Conservation (phyloP, 805 yeast genomes). For the Yamadazyma insecticola region DNA sequence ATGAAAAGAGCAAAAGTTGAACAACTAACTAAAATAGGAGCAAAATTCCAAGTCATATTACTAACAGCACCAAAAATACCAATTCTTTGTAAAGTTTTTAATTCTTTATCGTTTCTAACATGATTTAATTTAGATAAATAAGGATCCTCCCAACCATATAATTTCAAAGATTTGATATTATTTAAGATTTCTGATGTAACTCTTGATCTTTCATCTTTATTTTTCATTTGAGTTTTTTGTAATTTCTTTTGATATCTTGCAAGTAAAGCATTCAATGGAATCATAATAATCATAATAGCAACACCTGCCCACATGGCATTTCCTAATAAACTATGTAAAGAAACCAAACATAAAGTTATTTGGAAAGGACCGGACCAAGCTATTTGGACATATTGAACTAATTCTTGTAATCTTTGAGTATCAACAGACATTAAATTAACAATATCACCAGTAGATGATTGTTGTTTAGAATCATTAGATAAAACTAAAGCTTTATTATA, state of each 20-base stretch:
- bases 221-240: slow-evolving; percentile 83
- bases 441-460: slow-evolving; percentile 84
- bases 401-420: slow-evolving; percentile 81
- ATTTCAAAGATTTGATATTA: slow-evolving; percentile 86
- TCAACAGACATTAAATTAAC: slow-evolving; percentile 95
- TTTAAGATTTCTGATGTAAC: slow-evolving; percentile 82
- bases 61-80: slow-evolving; percentile 69
- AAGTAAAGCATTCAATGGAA: slow-evolving; percentile 72
- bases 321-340: slow-evolving; percentile 71
- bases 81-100: slow-evolving; percentile 68
- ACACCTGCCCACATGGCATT: slow-evolving; percentile 98
- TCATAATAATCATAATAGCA: slow-evolving; percentile 65
- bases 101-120: slow-evolving; percentile 86
- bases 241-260: slow-evolving; percentile 64
- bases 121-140: slow-evolving; percentile 66
- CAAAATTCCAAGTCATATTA: slow-evolving; percentile 73
- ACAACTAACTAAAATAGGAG: slow-evolving; percentile 88
- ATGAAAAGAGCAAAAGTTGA: slow-evolving; percentile 83
- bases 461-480: slow-evolving; percentile 66
- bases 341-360: slow-evolving; percentile 65
- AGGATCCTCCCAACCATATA: slow-evolving; percentile 95
- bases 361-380: slow-evolving; percentile 95
- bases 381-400: slow-evolving; percentile 71
- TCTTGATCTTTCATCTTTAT: slow-evolving; percentile 89
- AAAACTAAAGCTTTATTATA: slow-evolving; percentile 65